A percentile compares a stretch with the other conserved stretches of the same genome.
phyloP scores from a whole-genome alignment of 2,329 filamentous ascomycete genomes.

The Trichoderma brevicompactum region DNA sequence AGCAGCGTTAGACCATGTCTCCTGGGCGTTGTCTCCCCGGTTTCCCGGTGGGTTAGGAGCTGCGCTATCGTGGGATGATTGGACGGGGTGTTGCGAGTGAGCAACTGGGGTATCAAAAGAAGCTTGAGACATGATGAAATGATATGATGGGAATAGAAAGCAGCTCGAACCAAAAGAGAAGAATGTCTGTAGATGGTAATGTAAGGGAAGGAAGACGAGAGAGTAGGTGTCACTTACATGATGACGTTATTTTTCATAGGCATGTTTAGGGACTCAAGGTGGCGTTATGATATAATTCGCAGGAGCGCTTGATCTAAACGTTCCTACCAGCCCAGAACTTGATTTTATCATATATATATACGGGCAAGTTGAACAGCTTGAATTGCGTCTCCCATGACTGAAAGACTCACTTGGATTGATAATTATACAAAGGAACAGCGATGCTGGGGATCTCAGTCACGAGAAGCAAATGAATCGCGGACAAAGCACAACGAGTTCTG shows the following conservation, averaged over 20 bases:
- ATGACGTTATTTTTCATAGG: neutral
- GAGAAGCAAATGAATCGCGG: neutral
- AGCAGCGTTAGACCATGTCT: slow-evolving; percentile 37
- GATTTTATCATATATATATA: neutral
- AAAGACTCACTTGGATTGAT: neutral
- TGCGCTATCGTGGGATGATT: slow-evolving; percentile 40
- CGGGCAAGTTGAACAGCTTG: slow-evolving; percentile 2
- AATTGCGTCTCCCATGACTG: neutral
- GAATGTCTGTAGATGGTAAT: slow-evolving; percentile 2
- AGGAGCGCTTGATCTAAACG: neutral
- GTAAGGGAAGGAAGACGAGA: neutral
- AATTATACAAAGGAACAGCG: neutral
- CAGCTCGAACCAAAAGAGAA: neutral
- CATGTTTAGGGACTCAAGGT: neutral
- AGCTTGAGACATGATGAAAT: slow-evolving; percentile 23
- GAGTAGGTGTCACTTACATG: slow-evolving; percentile 28
- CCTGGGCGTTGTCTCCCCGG: slow-evolving; percentile 22
- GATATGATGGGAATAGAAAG: neutral
- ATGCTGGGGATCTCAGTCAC: neutral
- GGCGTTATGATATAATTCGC: slow-evolving; percentile 2
- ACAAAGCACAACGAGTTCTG: neutral
- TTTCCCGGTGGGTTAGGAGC: slow-evolving; percentile 32
- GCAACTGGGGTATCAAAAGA: slow-evolving; percentile 6
- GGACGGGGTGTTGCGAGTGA: slow-evolving; percentile 24
- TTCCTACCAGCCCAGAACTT: slow-evolving; percentile 10